Base-by-base conservation (phyloP, 305 asterid species). In the Withania somnifera region DNA sequence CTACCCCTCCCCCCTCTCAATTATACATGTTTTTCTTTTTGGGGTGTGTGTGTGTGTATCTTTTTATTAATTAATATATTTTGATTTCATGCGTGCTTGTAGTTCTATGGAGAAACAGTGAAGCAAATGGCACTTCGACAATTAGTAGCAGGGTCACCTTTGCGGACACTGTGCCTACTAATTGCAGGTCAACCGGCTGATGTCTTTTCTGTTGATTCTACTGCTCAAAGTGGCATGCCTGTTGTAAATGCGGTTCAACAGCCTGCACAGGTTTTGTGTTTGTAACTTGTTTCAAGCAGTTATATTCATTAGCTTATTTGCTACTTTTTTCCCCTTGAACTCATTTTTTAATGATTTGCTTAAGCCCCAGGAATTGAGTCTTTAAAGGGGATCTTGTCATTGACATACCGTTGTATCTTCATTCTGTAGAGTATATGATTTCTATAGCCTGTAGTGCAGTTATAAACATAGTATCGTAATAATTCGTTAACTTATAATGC, bases 171-270 rank as follows among this genome's bases (percentile, higher is more conserved):
- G 85, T 93, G 94, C 91, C 88, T 93, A 71, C 88, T 93, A 78
- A 93, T 93, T 88, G 95, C 98, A 84, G 95, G 97, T 83, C 93
- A 89, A 85, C 97, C 95, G 56, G 97, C 94, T 52, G 97, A 92
- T 85, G 97, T 93, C 73, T 92, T 93, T 84, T 87, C 97, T 17
- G 87, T 87, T 11, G 95, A 89, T 81, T 61, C 81, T 17, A 51
- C 90, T 34, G 86, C 87, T 83, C 84, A 76, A 68, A 83, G 82
- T 82, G 86, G 78, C 87, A 87, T 84, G 85, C 45, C 87, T 85
- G 79, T 82, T 84, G 79, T 61, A 78, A 89, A 86, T 87, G 86
- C 83, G 85, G 84, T 90, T 82, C 97, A 86, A 82, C 89, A 92
- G 80, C 87, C 93, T 57, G 84, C 86, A 8, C 97, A 92, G 93